Percentiles rank a stretch among this genome's conserved stretches.
Evolutionary conservation across 371 early-diverging fungal species (phyloP).

Genomic region (Mucor piriformis): DNA sequence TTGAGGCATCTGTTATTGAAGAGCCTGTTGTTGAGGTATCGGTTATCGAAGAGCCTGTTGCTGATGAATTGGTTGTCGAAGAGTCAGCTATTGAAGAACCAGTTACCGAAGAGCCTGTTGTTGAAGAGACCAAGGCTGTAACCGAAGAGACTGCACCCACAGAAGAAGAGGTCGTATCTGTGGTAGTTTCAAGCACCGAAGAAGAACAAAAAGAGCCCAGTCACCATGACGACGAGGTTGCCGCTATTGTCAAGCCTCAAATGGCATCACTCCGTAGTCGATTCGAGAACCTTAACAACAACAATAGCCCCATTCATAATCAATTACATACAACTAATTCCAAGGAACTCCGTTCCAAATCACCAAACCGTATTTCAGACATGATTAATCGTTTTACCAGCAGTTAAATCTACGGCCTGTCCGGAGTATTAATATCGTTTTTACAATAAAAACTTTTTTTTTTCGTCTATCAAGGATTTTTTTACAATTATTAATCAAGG

Average conservation of each 20-base stretch:
- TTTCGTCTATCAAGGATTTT: not conserved
- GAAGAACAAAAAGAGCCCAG: slow-evolving; percentile 9
- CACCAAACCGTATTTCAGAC: slow-evolving; percentile 45
- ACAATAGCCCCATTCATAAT: not conserved
- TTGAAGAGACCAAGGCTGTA: not conserved
- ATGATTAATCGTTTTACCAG: slow-evolving; percentile 43
- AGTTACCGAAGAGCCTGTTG: not conserved
- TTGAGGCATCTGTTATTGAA: too few relatives aligned
- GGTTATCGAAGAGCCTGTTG: not conserved
- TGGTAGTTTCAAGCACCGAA: not conserved
- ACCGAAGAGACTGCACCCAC: not conserved
- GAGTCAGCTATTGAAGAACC: not conserved
- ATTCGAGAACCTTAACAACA: slow-evolving; percentile 30
- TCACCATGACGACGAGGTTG: slow-evolving; percentile 29
- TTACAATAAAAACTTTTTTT: not conserved
- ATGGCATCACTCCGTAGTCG: slow-evolving; percentile 38
- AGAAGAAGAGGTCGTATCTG: not conserved
- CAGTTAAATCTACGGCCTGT: not conserved
- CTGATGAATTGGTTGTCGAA: not conserved
- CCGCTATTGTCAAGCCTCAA: slow-evolving; percentile 34
- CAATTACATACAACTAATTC: slow-evolving; percentile 19
- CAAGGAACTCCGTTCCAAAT: slow-evolving; percentile 36
- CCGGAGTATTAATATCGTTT: slow-evolving; percentile 1
- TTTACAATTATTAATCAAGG: slow-evolving; percentile 15
- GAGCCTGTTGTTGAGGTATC: too few relatives aligned